Evolutionary conservation across 1,284 basidiomycete species (phyloP), one percentile per base, ranked within the genome.

Genomic region (Albatrellus sp.): DNA sequence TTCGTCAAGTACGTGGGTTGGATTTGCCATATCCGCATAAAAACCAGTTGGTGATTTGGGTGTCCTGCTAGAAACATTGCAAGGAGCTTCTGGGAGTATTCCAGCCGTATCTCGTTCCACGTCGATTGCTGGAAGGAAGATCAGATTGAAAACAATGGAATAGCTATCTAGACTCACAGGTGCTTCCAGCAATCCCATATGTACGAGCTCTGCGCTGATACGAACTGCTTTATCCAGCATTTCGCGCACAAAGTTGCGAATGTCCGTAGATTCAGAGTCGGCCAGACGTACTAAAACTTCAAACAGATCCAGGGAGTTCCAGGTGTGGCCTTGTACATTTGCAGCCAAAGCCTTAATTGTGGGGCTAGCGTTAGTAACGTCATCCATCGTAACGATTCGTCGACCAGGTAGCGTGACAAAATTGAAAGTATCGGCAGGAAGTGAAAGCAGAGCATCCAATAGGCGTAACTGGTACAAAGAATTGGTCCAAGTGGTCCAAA

Each of bases 1-100:
- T 83, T 77, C 7, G 90, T 81, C 41, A 98, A 74, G 57, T 92
- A 88, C 0, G 78, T 69, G 1, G 85, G 86, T 55, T 93, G 80
- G 41, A 88, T 86, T 57, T 93, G 87, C 85, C 89, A 94, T 48
- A 98, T 80, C 46, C 90, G 76, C 79, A 94, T 90, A 67, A 98
- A 98, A 46, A 98, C 93, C 17, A 98, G 77, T 53, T 94, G 89
- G 54, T 94, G 89, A 52, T 92, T 92, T 6, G 91, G 90, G 57
- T 96, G 88, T 5, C 90, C 87, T 16, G 79, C 81, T 40, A 98
- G 72, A 69, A 98, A 98, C 78, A 93, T 87, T 37, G 80, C 73
- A 42, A 98, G 70, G 20, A 98, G 72, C 56, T 87, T 87, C 43
- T 84, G 77, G 13, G 88, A 81, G 61, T 98, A 89, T 52, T 92